phyloP scores from a whole-genome alignment of 148 eudicot species.

The Cornus kousa region DNA sequence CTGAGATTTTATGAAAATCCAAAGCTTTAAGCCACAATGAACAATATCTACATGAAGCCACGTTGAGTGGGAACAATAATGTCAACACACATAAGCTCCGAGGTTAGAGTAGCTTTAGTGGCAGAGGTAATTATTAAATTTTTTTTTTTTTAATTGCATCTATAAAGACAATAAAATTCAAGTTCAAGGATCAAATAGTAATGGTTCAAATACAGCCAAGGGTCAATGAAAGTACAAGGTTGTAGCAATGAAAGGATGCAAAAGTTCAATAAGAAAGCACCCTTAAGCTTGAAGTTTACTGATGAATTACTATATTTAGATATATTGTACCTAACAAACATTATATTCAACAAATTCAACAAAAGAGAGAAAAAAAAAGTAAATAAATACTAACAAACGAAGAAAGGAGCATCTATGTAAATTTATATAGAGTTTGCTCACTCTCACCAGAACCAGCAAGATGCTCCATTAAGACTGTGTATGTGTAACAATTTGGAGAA shows the following conservation, averaged over 20 bases:
- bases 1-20: too few relatives aligned
- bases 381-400: not conserved
- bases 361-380: not conserved
- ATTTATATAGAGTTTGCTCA: not conserved
- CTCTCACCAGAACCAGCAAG: conserved; percentile 74
- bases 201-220: not conserved
- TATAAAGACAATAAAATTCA: not conserved
- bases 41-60: not conserved
- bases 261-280: not conserved
- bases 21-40: too few relatives aligned
- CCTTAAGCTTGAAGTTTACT: not conserved
- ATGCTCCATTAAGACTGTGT: conserved; percentile 82
- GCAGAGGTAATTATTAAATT: not conserved
- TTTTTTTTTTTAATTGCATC: not conserved
- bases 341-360: not conserved
- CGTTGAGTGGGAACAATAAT: not conserved
- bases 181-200: not conserved
- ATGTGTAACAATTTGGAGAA: conserved; percentile 74
- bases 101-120: not conserved
- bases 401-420: not conserved
- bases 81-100: not conserved
- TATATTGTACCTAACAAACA: not conserved
- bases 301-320: not conserved
- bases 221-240: not conserved
- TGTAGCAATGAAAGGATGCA: not conserved